These are phyloP conservation scores for Ophiostoma sp. DNA, from an alignment of 2,329 filamentous ascomycete species.

Conservation along the genomic window DNA sequence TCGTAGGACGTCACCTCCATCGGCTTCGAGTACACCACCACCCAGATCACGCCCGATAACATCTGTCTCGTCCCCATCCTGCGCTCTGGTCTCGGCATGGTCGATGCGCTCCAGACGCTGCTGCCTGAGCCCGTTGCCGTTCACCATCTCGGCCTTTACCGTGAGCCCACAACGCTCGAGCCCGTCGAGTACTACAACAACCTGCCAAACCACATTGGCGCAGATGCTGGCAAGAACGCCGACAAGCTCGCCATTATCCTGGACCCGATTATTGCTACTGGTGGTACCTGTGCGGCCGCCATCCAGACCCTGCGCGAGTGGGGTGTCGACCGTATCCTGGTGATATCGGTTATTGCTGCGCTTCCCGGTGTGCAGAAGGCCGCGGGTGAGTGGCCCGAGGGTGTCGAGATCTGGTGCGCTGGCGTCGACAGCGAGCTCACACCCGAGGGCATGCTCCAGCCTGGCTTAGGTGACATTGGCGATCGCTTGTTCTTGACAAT, in stretches of 20 bases:
- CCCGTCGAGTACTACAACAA: slow-evolving; percentile 99
- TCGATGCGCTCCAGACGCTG: slow-evolving; percentile 77
- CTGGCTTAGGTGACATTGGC: slow-evolving; percentile 83
- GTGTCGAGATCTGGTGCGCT: slow-evolving; percentile 74
- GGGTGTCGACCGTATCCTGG: slow-evolving; percentile 77
- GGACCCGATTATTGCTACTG: slow-evolving; percentile 90
- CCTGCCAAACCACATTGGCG: slow-evolving; percentile 64
- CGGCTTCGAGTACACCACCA: slow-evolving; percentile 66
- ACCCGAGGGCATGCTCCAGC: slow-evolving; percentile 80
- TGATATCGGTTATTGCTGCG: slow-evolving; percentile 70
- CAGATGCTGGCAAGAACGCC: slow-evolving; percentile 35
- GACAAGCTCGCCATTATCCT: slow-evolving; percentile 70
- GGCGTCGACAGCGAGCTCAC: slow-evolving; percentile 71
- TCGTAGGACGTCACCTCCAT: slow-evolving; percentile 69
- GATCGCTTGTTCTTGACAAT: slow-evolving; percentile 84
- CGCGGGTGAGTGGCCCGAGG: slow-evolving; percentile 71
- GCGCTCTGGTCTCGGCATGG: slow-evolving; percentile 86
- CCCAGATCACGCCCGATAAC: slow-evolving; percentile 55
- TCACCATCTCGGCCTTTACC: slow-evolving; percentile 92
- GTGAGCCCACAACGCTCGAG: slow-evolving; percentile 77
- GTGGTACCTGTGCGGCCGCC: slow-evolving; percentile 80
- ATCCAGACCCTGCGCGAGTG: slow-evolving; percentile 86
- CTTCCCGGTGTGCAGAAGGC: slow-evolving; percentile 64
- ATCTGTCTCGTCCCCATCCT: slow-evolving; percentile 87
- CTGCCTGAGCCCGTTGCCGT: slow-evolving; percentile 75